Percentiles rank a stretch among this genome's conserved stretches.
phyloP scores from a whole-genome alignment of 225 moss, liverwort and hornwort species.

The Neckera pumila region DNA sequence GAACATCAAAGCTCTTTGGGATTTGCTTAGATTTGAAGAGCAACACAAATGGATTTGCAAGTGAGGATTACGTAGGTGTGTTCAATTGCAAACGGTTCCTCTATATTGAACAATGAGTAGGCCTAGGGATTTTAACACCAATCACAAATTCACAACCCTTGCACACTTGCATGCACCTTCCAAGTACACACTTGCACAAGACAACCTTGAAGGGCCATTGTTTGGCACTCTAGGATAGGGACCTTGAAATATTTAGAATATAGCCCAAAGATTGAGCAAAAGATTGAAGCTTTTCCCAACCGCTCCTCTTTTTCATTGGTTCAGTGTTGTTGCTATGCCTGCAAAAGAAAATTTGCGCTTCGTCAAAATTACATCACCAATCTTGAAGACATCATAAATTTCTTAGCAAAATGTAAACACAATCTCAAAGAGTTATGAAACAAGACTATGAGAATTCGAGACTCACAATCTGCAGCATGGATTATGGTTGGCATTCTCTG shows the following conservation, averaged over 20 bases:
- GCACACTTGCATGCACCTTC: fast-evolving
- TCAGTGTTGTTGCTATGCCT: neutral
- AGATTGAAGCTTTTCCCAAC: neutral
- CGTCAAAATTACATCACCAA: neutral
- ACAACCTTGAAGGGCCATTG: neutral
- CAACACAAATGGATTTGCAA: fast-evolving
- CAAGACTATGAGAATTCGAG: neutral
- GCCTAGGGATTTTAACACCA: neutral
- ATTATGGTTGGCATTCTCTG: neutral
- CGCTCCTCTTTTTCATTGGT: neutral
- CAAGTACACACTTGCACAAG: fast-evolving
- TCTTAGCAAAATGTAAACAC: neutral
- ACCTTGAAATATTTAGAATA: neutral
- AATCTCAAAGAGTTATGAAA: neutral
- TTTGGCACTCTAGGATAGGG: neutral
- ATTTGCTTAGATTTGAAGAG: neutral
- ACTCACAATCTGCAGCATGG: neutral
- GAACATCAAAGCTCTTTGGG: fast-evolving
- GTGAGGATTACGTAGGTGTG: fast-evolving
- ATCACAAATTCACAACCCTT: neutral
- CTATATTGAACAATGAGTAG: neutral
- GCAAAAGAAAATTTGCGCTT: too few species aligned
- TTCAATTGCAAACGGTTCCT: fast-evolving
- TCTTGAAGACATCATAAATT: neutral
- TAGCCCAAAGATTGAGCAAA: too few species aligned